These are phyloP conservation scores for Eruca vesicaria DNA, from an alignment of 441 rosid genomes.

Conservation along the genomic window DNA sequence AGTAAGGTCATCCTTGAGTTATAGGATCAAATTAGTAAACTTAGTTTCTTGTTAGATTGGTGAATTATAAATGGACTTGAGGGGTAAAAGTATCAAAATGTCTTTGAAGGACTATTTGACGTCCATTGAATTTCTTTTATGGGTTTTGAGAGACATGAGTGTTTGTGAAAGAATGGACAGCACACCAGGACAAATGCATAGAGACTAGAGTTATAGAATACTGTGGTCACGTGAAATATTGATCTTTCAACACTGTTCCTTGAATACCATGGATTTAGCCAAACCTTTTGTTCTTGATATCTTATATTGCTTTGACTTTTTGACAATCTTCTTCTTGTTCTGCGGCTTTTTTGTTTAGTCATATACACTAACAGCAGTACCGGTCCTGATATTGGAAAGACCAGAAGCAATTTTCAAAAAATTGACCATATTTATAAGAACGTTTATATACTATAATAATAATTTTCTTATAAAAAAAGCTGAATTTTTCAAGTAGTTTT, in stretches of 20 bases:
- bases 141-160: constrained; percentile 35
- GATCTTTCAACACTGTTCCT: constrained; percentile 25
- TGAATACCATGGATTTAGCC: constrained; percentile 34
- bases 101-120: not conserved
- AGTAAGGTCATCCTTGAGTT: not conserved
- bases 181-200: constrained; percentile 39
- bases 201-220: constrained; percentile 25
- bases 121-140: not conserved
- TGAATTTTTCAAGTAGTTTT: too few species aligned
- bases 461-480: too few species aligned
- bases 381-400: too few species aligned
- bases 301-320: constrained; percentile 7
- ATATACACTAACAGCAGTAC: not conserved
- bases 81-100: not conserved
- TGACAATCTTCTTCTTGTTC: constrained; percentile 42
- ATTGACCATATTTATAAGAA: too few species aligned
- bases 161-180: constrained; percentile 26
- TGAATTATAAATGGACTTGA: not conserved
- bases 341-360: constrained; percentile 33
- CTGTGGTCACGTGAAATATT: constrained; percentile 31
- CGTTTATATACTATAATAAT: too few species aligned
- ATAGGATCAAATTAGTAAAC: not conserved
- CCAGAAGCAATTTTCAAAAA: too few species aligned
- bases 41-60: not conserved
- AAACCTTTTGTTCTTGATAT: constrained; percentile 13